phyloP scores from a whole-genome alignment of 352 stramenopile genomes.

The Pythium coloratum region DNA sequence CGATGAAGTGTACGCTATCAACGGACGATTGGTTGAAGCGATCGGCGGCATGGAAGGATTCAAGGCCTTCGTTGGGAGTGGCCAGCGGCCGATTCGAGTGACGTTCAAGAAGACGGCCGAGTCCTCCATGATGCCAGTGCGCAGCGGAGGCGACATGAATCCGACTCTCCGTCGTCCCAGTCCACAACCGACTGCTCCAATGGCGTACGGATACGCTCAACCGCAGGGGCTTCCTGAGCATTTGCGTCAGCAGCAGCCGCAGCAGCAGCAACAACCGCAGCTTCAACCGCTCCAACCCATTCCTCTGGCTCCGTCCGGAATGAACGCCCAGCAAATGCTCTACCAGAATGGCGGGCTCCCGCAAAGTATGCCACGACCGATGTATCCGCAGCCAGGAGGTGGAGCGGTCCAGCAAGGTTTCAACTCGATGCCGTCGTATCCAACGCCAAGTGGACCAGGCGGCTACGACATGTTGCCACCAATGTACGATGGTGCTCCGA shows the following conservation, averaged over 20 bases:
- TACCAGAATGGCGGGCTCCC: conserved; percentile 8
- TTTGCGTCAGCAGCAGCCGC: conserved; percentile 4
- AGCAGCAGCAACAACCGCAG: conserved; percentile 5
- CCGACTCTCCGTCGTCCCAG: conserved; percentile 4
- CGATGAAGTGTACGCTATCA: conserved; percentile 81
- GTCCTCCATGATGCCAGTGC: conserved; percentile 22
- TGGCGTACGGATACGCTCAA: conserved; percentile 7
- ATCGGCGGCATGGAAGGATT: conserved; percentile 83
- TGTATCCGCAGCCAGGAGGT: conserved; percentile 21
- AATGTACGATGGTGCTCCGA: neutral
- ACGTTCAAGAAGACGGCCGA: conserved; percentile 49
- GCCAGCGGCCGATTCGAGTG: conserved; percentile 64
- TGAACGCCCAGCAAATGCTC: conserved; percentile 7
- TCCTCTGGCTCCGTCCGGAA: neutral
- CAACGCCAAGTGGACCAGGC: neutral
- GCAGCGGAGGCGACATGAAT: neutral
- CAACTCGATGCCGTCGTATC: conserved; percentile 2
- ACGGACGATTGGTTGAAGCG: conserved; percentile 51
- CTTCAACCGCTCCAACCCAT: conserved; percentile 3
- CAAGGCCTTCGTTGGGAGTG: conserved; percentile 59
- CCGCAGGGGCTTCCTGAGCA: neutral
- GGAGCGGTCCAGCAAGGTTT: neutral
- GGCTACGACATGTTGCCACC: conserved; percentile 18
- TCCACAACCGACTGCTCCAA: neutral
- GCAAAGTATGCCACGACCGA: conserved; percentile 9